Base-by-base conservation (phyloP, 2,329 filamentous ascomycete genomes). In the Ophiostoma quercus region DNA sequence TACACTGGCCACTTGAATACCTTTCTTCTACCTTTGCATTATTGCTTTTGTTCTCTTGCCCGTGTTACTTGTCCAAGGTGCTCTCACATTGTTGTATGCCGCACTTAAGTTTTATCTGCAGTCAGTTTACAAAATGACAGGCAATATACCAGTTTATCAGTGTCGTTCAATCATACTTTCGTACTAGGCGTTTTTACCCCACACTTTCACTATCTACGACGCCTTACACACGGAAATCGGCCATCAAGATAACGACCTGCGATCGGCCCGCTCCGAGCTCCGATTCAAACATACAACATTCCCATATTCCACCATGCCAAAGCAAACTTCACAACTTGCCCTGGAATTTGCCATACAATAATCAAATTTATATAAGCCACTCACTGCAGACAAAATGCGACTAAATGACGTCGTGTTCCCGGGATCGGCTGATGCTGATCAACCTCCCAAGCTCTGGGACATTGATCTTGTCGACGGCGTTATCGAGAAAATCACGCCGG, bases 371-470 rank as follows among this genome's bases (percentile, higher is more conserved):
- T 2, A 16, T 3, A 19, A 69, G 19, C 4, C 14, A 32, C 29
- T 3, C 6, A 9, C 11, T 25, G 4, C 25, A 29, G 7, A 39
- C 32, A 3, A 37, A 19, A 74, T 74, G 72, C 65, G 67, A 60
- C 57, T 73, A 1, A 62, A 29, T 3, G 72, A 71, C 41, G 68
- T 70, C n/a, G n/a, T 73, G 11, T 68, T 74, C 41, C 71, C 72
- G 11, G 68, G 47, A 11, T n/a, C 43, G 3, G 70, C 43, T 1
- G 66, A n/a, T 25, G 7, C 19, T 9, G 19, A 1, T 2, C 34
- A 41, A 57, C 5, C 51, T 3, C 16, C 57, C 2, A 12, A 39
- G 39, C 62, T 67, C 1, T 74, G 72, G 71, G 69, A 74, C 60
- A 32, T 74, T 0, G 60, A 69, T 12, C 47, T 74, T n/a, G 70